Conservation (phyloP, 179 eudicot species). For the Vitellaria paradoxa region DNA sequence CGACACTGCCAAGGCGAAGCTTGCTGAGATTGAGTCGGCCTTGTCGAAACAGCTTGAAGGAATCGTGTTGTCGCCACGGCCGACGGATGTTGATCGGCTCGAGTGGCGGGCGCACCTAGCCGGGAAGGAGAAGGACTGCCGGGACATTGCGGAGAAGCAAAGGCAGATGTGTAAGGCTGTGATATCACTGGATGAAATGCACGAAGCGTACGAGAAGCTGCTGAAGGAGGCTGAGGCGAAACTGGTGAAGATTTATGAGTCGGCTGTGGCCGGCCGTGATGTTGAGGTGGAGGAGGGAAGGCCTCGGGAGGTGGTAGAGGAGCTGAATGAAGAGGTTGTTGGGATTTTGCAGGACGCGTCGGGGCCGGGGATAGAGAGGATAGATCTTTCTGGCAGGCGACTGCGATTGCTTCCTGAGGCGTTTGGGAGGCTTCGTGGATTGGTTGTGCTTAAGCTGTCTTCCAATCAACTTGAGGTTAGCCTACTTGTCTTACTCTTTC, state of each 20-base stretch:
- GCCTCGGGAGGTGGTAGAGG: conserved; percentile 26
- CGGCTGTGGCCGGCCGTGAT: conserved; percentile 45
- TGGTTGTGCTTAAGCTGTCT: conserved; percentile 64
- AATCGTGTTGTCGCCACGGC: conserved; percentile 38
- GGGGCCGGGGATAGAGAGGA: conserved; percentile 34
- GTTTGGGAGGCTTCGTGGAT: conserved; percentile 51
- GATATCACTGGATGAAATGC: conserved; percentile 73
- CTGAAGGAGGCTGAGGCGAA: conserved; percentile 57
- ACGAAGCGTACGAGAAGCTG: conserved; percentile 62
- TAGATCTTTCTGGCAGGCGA: conserved; percentile 53
- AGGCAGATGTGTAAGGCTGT: conserved; percentile 56
- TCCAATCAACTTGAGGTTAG: conserved; percentile 75
- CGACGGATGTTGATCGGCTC: conserved; percentile 14
- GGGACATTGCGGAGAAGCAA: conserved; percentile 48
- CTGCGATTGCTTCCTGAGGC: conserved; percentile 71
- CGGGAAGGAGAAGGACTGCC: conserved; percentile 26
- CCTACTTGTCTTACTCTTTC: not conserved
- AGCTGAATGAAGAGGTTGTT: conserved; percentile 65
- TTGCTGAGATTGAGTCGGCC: conserved; percentile 42
- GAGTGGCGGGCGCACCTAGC: conserved; percentile 27
- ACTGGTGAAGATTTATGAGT: conserved; percentile 65
- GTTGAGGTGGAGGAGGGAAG: conserved; percentile 23
- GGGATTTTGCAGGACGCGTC: conserved; percentile 47
- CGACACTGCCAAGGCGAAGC: conserved; percentile 47
- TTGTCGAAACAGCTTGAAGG: conserved; percentile 43